These are phyloP conservation scores for Penicillium sp. DNA, from an alignment of 2,329 filamentous ascomycete genomes.

Conservation along the genomic window DNA sequence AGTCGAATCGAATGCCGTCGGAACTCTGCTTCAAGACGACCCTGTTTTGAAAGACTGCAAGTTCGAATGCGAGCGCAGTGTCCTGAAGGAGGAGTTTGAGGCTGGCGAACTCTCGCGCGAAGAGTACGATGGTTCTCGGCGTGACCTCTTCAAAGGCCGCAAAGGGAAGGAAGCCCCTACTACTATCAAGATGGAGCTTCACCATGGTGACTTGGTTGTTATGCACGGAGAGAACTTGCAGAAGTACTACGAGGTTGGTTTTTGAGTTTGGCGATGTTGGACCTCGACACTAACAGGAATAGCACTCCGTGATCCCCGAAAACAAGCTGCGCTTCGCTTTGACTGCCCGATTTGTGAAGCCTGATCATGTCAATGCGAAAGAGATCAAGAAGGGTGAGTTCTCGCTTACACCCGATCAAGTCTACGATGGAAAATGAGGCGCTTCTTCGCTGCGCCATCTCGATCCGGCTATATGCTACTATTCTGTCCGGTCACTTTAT, in stretches of 20 bases:
- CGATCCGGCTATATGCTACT: neutral
- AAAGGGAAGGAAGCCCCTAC: conserved; percentile 29
- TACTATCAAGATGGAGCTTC: conserved; percentile 49
- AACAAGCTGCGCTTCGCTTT: conserved; percentile 38
- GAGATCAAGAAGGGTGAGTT: conserved; percentile 34
- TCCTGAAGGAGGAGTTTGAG: conserved; percentile 24
- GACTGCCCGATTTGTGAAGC: conserved; percentile 38
- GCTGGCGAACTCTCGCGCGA: conserved; percentile 18
- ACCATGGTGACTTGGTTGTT: conserved; percentile 60
- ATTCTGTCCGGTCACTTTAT: neutral
- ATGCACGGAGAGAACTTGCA: conserved; percentile 60
- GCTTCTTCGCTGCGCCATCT: neutral
- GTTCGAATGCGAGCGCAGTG: conserved; percentile 23
- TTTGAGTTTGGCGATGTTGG: neutral
- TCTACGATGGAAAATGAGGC: conserved; percentile 34
- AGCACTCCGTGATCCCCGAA: conserved; percentile 37
- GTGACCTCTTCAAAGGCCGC: conserved; percentile 28
- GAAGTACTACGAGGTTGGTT: conserved; percentile 54
- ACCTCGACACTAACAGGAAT: conserved; percentile 3
- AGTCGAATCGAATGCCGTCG: conserved; percentile 1
- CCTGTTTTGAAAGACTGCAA: conserved; percentile 36
- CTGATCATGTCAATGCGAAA: conserved; percentile 18
- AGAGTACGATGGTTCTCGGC: conserved; percentile 26
- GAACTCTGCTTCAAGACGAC: conserved; percentile 26
- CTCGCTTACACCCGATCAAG: conserved; percentile 23